These are phyloP conservation scores for Phytophthora pistaciae DNA, from an alignment of 352 stramenopile genomes.

Conservation along the genomic window DNA sequence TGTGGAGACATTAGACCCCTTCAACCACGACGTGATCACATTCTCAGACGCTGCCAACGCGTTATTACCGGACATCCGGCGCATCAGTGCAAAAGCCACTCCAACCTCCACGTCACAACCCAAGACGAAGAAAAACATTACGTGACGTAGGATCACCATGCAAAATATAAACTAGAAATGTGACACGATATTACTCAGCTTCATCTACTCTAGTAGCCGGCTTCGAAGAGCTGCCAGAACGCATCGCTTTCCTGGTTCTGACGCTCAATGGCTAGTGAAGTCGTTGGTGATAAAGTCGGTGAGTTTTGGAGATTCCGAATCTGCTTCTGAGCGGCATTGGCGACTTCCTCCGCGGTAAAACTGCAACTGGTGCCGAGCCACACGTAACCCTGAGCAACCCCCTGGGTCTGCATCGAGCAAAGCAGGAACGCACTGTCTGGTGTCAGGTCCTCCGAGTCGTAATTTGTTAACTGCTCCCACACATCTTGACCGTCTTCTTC, in stretches of 20 bases:
- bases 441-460: slow-evolving; percentile 69
- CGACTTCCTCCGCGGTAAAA: slow-evolving; percentile 15
- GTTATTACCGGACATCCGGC: slow-evolving; percentile 47
- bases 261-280: slow-evolving; percentile 26
- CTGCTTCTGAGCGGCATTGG: slow-evolving; percentile 27
- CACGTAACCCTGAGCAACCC: slow-evolving; percentile 28
- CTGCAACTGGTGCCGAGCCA: slow-evolving; percentile 48
- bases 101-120: slow-evolving; percentile 22
- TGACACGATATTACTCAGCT: slow-evolving; percentile 3
- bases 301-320: slow-evolving; percentile 11
- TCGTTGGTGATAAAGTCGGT: neutral
- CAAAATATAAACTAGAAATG: slow-evolving; percentile 14
- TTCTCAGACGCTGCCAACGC: slow-evolving; percentile 70
- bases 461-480: slow-evolving; percentile 71
- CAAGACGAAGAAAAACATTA: slow-evolving; percentile 24
- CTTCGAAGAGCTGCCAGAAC: slow-evolving; percentile 72
- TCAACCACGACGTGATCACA: slow-evolving; percentile 76
- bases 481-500: slow-evolving; percentile 5
- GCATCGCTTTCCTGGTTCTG: slow-evolving; percentile 55
- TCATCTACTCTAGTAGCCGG: slow-evolving; percentile 53
- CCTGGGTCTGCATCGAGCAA: slow-evolving; percentile 8
- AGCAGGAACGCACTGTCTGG: slow-evolving; percentile 48
- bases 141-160: neutral
- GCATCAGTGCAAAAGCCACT: slow-evolving; percentile 5
- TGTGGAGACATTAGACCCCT: slow-evolving; percentile 67